Base-by-base conservation (phyloP, 345 rosid species). In the Citrus reticulata region DNA sequence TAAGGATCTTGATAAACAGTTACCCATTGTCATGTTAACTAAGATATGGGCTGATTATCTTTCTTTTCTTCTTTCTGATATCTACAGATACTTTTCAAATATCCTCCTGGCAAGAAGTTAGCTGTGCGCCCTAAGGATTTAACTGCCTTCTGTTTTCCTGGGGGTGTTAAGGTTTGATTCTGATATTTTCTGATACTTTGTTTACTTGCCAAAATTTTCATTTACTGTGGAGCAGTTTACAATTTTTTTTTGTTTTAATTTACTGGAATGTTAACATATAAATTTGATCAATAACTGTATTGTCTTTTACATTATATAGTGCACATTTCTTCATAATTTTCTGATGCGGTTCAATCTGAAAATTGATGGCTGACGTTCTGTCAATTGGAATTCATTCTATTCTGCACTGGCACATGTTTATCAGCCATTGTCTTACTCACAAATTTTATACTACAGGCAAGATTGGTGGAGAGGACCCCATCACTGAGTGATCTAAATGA, bases 401-500 rank as follows among this genome's bases (percentile, higher is more conserved):
- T 72, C 42, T 17, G 57, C 35, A 27, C 37, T 61, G 66, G 59
- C 49, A 24, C 49, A 34, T 77, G 67, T 74, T 83, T 58, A 77
- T 65, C 57, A 55, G 17, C 60, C 42, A 69, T 58, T 37, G 22
- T 72, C 68, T 68, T 78, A 76, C 64, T 80, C 1, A 71, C 79
- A 34, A 57, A 19, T 80, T 66, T 74, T 76, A 57, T 76, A 66
- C 68, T 81, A 70, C 88, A 96, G 99, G 94, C 97, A 32, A 85
- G 88, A 60, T 80, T 96, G 76, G 76, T 93, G 84, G 95, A 96
- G 95, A 90, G 93, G 86, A 91, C 94, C 32, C 97, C 99, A 16
- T 96, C 98, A 64, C 90, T 96, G 30, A 94, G 97, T 87, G 99
- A 96, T 81, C 86, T 96, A 82, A 96, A 94, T 79, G 98, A 89